Conservation (phyloP, 345 rosid species). For the Adansonia digitata region DNA sequence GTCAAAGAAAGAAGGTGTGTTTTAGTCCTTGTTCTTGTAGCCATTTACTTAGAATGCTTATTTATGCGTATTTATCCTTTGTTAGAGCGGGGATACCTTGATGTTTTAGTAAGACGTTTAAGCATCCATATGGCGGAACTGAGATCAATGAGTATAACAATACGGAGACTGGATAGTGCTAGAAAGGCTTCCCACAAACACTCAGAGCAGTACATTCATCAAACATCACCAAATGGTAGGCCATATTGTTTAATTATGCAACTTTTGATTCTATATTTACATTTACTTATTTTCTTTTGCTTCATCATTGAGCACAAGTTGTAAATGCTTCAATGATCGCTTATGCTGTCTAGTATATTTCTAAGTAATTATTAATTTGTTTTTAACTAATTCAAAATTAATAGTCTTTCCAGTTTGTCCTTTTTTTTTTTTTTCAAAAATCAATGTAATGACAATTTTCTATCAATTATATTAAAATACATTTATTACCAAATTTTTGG, state of each 20-base stretch:
- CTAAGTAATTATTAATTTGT: not conserved
- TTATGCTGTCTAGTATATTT: not conserved
- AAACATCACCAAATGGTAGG: constrained; percentile 13
- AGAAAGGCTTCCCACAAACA: constrained; percentile 6
- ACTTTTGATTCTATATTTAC: not conserved
- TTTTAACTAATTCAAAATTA: not conserved
- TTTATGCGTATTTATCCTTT: not conserved
- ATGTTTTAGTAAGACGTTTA: constrained; percentile 9
- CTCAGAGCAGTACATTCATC: constrained; percentile 4
- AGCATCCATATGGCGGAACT: constrained; percentile 20
- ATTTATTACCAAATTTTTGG: not conserved
- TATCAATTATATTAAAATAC: not conserved
- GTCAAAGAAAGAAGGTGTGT: constrained; percentile 21
- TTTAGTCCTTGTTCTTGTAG: not conserved
- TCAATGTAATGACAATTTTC: not conserved
- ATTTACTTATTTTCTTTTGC: not conserved
- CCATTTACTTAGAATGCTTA: not conserved
- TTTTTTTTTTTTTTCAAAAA: not conserved
- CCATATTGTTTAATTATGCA: not conserved
- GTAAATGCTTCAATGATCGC: not conserved
- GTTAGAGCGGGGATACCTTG: constrained; percentile 20
- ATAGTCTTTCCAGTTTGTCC: not conserved
- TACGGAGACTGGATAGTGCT: constrained; percentile 15
- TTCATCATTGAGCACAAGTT: not conserved
- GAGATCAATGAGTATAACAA: constrained; percentile 9